Conservation (phyloP, 129 eudicot genomes). For the Daucus carota region DH1_v3.0 NC_030382.2:36059001-36059500, state of each 20-base stretch:
- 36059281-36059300: background rate
- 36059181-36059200: too few species aligned
- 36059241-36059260: background rate
- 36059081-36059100: background rate
- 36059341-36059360: too few species aligned
- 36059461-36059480: too few species aligned
- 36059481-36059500: too few species aligned
- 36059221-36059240: background rate
- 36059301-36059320: background rate
- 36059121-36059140: background rate
- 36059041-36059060: slow-evolving; percentile 90
- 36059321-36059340: too few species aligned
- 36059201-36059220: background rate
- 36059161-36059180: background rate
- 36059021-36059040: slow-evolving; percentile 95
- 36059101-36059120: background rate
- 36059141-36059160: background rate
- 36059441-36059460: too few species aligned
- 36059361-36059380: background rate
- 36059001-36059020: slow-evolving; percentile 90
- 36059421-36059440: too few species aligned
- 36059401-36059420: background rate
- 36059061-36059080: slow-evolving; percentile 98
- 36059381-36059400: background rate
- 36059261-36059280: background rate